Evolutionary conservation across 1,284 basidiomycete species (phyloP), one percentile per base, ranked within the genome.

Genomic region (Ganoderma sinense): DNA sequence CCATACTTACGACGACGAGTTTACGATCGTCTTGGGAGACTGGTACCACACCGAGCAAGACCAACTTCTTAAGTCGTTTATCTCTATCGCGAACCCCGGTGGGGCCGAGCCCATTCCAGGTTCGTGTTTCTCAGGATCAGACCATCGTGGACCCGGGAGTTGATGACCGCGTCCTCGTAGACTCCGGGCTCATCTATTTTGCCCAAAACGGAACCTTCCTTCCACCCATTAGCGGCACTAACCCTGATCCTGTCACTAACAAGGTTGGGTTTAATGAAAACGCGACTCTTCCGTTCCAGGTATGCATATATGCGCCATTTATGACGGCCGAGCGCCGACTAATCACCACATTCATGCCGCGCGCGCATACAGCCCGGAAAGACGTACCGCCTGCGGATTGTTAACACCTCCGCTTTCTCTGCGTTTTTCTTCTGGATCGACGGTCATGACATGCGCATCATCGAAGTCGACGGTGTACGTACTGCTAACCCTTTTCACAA

Each of bases 381-480:
- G 85, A 92, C 91, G 0, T 94, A 94, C 78, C 89, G 93, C 51
- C 82, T 92, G 64, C 84, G 82, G 20, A 83, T 98, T 73, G 84
- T 98, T 79, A 98, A 98, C 83, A 93, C 88, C 59, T 84, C 88
- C 58, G 91, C 89, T 0, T 91, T 95, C 69, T 79, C 88, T 0
- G 86, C 90, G 76, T 97, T 96, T 83, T 92, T 87, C 83, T 92
- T 97, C 81, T 94, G 91, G 89, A 93, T 98, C 65, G 96, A 97
- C 71, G 95, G 95, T 0, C 97, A 98, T 79, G 88, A 93, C 41
- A 97, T 98, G 95, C 83, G 87, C 13, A 88, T 98, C 73, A 96
- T 99, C 77, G 91, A 95, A 78, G 94, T 90, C 36, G 97, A 98
- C 76, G 95, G 96, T 7, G 93, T 92, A 78, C 70, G 91, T 83